Evolutionary conservation across 306 rosid species (phyloP).

Genomic region (Prinsepia uniflora): DNA sequence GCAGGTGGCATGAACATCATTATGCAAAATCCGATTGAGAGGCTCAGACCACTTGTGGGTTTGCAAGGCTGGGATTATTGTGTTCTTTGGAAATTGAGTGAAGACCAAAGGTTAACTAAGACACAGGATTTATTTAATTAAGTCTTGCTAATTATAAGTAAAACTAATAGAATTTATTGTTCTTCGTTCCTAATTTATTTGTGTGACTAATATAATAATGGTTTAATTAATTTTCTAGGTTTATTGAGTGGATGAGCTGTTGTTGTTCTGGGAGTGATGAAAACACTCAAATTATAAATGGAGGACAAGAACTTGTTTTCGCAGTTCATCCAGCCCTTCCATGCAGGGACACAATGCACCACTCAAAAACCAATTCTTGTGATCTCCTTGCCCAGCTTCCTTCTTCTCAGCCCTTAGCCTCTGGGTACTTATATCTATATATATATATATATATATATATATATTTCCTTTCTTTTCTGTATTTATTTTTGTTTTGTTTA

Average conservation of each 20-base stretch:
- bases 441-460: too few species aligned
- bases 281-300: constrained; percentile 36
- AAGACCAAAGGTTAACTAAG: constrained; percentile 64
- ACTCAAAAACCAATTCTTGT: constrained; percentile 58
- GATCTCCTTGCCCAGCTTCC: constrained; percentile 62
- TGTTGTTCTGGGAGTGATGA: constrained; percentile 83
- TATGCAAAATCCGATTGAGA: constrained; percentile 56
- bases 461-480: too few species aligned
- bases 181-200: neutral
- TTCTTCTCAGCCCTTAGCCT: constrained; percentile 52
- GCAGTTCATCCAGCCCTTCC: constrained; percentile 50
- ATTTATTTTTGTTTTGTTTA: too few species aligned
- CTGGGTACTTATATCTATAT: too few species aligned
- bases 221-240: constrained; percentile 40
- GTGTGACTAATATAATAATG: neutral
- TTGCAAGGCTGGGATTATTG: constrained; percentile 82
- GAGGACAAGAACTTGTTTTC: constrained; percentile 52
- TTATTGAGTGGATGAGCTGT: constrained; percentile 73
- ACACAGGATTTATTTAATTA: neutral
- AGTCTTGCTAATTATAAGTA: neutral
- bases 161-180: neutral
- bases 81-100: constrained; percentile 70
- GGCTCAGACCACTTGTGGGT: constrained; percentile 75
- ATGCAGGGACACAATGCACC: constrained; percentile 74
- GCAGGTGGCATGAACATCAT: constrained; percentile 49